Evolutionary conservation across 2,329 filamentous ascomycete species (phyloP).

Genomic region (Aspergillus glaucus): DNA sequence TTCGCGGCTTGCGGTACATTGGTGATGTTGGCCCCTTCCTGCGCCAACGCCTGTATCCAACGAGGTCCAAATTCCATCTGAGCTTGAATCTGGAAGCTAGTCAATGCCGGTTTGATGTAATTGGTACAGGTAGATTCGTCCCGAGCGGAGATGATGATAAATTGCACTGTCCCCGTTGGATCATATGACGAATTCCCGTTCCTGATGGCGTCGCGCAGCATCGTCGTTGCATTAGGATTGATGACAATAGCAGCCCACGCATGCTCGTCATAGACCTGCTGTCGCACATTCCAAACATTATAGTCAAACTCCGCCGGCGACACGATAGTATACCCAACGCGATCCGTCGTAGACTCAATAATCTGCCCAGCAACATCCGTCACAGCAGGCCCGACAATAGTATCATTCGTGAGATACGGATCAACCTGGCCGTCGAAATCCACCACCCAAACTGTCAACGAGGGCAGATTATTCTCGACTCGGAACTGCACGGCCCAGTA

Average conservation of each 20-base stretch:
- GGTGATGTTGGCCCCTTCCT: slow-evolving; percentile 38
- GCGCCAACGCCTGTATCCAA: slow-evolving; percentile 32
- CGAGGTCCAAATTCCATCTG: slow-evolving; percentile 43
- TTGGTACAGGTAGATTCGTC: slow-evolving; percentile 50
- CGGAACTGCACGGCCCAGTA: slow-evolving; percentile 56
- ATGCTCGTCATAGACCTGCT: slow-evolving; percentile 54
- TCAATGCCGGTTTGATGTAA: slow-evolving; percentile 50
- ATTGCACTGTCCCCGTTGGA: slow-evolving; percentile 52
- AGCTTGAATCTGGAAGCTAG: slow-evolving; percentile 43
- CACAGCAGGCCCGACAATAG: slow-evolving; percentile 54
- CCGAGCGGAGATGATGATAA: slow-evolving; percentile 50
- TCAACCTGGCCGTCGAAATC: slow-evolving; percentile 55
- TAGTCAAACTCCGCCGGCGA: slow-evolving; percentile 48
- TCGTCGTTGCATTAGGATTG: slow-evolving; percentile 55
- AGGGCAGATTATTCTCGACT: slow-evolving; percentile 44
- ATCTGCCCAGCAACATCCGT: slow-evolving; percentile 42
- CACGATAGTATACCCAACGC: slow-evolving; percentile 48
- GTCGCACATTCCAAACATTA: slow-evolving; percentile 51
- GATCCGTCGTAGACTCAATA: slow-evolving; percentile 31
- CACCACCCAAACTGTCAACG: slow-evolving; percentile 53
- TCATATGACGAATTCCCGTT: slow-evolving; percentile 55
- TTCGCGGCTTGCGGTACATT: slow-evolving; percentile 48
- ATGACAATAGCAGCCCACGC: slow-evolving; percentile 58
- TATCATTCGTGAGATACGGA: slow-evolving; percentile 45
- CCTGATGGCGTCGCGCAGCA: slow-evolving; percentile 50